phyloP scores from a whole-genome alignment of 352 stramenopile genomes.

The Thalassiosira exigua region DNA sequence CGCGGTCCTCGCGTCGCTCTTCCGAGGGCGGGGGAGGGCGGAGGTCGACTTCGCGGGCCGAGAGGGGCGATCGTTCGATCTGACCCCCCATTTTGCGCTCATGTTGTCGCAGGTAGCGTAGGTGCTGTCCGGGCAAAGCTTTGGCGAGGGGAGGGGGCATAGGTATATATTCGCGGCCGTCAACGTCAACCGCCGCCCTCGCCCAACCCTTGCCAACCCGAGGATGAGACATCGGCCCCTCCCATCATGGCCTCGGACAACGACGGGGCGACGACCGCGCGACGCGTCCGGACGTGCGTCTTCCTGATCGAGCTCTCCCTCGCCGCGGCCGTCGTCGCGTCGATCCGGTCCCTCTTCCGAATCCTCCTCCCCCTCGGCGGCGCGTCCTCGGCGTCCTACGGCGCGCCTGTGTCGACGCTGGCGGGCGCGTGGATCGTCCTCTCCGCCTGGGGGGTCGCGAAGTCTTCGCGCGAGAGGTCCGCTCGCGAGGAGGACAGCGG shows the following conservation, averaged over 20 bases:
- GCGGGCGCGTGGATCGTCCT: constrained; percentile 35
- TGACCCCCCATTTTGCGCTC: too few relatives aligned
- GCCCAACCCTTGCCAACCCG: too few relatives aligned
- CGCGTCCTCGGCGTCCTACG: constrained; percentile 14
- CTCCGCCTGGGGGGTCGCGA: constrained; percentile 5
- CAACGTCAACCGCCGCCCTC: too few relatives aligned
- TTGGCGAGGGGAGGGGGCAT: too few relatives aligned
- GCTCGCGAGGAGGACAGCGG: constrained; percentile 12
- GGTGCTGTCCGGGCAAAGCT: too few relatives aligned
- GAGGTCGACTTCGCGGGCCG: too few relatives aligned
- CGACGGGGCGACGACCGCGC: background rate
- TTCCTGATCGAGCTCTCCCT: constrained; percentile 45
- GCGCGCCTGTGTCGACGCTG: constrained; percentile 38
- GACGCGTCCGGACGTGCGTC: constrained; percentile 31
- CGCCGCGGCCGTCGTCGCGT: constrained; percentile 24
- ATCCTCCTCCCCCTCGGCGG: constrained; percentile 22
- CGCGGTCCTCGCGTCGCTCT: too few relatives aligned
- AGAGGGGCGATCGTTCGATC: too few relatives aligned
- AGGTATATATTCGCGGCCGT: too few relatives aligned
- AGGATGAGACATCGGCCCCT: too few relatives aligned
- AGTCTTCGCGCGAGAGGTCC: constrained; percentile 16
- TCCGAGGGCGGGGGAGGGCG: too few relatives aligned
- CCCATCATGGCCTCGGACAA: constrained; percentile 22
- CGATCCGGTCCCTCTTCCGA: constrained; percentile 17
- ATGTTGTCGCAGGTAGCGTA: too few relatives aligned